Percentiles rank a stretch among this genome's conserved stretches.
phyloP scores from a whole-genome alignment of 2,329 filamentous ascomycete species.

The Parafenestella ontariensis region DNA sequence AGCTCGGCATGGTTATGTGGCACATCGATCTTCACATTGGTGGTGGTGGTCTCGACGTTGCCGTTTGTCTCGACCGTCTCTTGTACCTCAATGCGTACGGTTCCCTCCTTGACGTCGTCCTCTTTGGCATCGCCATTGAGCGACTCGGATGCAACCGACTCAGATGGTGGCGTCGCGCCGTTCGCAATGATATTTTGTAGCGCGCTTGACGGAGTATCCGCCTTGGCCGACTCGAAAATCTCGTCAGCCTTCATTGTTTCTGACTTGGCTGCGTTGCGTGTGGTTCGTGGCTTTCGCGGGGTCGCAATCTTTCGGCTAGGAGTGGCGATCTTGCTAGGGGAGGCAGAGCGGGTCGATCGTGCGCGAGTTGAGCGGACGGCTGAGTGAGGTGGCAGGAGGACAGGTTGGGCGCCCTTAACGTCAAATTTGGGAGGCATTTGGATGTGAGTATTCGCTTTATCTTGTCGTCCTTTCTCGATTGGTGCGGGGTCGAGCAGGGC shows the following conservation, averaged over 20 bases:
- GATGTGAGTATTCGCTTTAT: conserved; percentile 74
- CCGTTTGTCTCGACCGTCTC: conserved; percentile 65
- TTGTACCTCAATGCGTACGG: conserved; percentile 74
- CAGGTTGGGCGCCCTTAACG: conserved; percentile 51
- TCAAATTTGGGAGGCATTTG: conserved; percentile 82
- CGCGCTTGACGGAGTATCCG: conserved; percentile 56
- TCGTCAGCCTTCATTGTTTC: conserved; percentile 40
- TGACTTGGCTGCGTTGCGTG: conserved; percentile 45
- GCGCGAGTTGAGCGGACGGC: conserved; percentile 52
- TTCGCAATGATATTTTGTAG: conserved; percentile 43
- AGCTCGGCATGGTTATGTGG: conserved; percentile 71
- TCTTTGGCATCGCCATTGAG: conserved; percentile 52
- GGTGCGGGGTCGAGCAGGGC: conserved; percentile 90
- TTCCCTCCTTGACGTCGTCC: conserved; percentile 45
- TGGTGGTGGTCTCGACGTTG: conserved; percentile 72
- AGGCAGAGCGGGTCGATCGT: conserved; percentile 66
- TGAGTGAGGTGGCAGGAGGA: conserved; percentile 42
- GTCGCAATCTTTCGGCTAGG: conserved; percentile 58
- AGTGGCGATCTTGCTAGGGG: conserved; percentile 60
- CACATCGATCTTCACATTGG: conserved; percentile 77
- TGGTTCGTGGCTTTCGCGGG: conserved; percentile 62
- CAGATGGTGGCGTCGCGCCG: conserved; percentile 29
- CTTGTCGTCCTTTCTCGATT: conserved; percentile 71
- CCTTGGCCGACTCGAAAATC: conserved; percentile 53
- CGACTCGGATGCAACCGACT: conserved; percentile 51